Evolutionary conservation across 768 basidiomycete genomes (phyloP).

Genomic region (Pisolithus sp.): DNA sequence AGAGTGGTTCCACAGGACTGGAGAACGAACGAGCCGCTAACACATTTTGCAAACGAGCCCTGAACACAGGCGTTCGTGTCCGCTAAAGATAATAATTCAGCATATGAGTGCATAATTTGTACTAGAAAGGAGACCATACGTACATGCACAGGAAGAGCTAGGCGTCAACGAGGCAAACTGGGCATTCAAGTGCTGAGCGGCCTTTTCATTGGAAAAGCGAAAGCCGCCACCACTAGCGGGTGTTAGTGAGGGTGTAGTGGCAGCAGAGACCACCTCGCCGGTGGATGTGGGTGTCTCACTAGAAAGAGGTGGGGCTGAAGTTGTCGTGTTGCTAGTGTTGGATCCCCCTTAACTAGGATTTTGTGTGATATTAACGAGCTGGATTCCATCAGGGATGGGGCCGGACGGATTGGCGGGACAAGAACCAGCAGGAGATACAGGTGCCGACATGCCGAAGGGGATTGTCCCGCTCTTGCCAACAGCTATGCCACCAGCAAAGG

Average conservation of each 20-base stretch:
- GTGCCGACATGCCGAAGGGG: slow-evolving; percentile 39
- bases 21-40: slow-evolving; percentile 33
- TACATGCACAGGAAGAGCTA: slow-evolving; percentile 39
- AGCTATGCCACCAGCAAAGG: slow-evolving; percentile 38
- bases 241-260: not conserved
- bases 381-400: slow-evolving; percentile 43
- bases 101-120: slow-evolving; percentile 13
- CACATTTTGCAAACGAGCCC: slow-evolving; percentile 49
- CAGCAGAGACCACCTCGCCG: not conserved
- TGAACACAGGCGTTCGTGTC: slow-evolving; percentile 45
- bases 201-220: slow-evolving; percentile 36
- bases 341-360: slow-evolving; percentile 27
- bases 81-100: slow-evolving; percentile 13
- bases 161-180: slow-evolving; percentile 45
- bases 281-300: not conserved
- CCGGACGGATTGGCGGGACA: slow-evolving; percentile 45
- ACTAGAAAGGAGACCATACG: slow-evolving; percentile 16
- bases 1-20: slow-evolving; percentile 24
- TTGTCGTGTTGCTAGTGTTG: not conserved
- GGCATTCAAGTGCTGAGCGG: slow-evolving; percentile 45
- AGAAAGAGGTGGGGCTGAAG: not conserved
- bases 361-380: slow-evolving; percentile 32
- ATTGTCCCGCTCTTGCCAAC: slow-evolving; percentile 46
- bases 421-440: slow-evolving; percentile 41
- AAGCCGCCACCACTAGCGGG: slow-evolving; percentile 7